A percentile compares a stretch with the other conserved stretches of the same genome.
Evolutionary conservation across 1,284 basidiomycete species (phyloP).

Genomic region (Pseudozyma flocculosa): DNA sequence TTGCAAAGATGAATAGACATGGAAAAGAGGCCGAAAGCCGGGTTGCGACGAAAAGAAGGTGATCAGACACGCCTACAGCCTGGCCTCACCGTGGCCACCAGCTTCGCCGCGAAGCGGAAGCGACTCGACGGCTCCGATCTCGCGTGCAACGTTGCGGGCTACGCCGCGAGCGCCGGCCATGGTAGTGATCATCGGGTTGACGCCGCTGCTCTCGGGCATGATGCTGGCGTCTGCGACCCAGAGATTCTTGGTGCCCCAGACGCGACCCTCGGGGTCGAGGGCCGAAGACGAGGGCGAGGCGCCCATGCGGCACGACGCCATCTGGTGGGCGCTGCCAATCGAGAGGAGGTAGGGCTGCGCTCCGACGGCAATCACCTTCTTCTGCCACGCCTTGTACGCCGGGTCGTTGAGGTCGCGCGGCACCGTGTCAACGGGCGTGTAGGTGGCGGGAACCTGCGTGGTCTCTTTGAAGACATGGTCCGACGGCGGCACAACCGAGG

Average conservation of each 20-base stretch:
- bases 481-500: constrained; percentile 6
- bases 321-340: constrained; percentile 56
- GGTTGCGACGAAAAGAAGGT: too few species aligned
- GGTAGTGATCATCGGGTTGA: constrained; percentile 62
- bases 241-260: constrained; percentile 60
- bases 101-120: too few species aligned
- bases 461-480: constrained; percentile 39
- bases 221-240: constrained; percentile 61
- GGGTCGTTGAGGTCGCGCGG: constrained; percentile 48
- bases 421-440: constrained; percentile 34
- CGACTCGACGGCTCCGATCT: constrained; percentile 38
- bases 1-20: too few species aligned
- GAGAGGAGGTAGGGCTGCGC: constrained; percentile 27
- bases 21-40: too few species aligned
- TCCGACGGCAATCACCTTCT: constrained; percentile 44
- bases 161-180: constrained; percentile 52
- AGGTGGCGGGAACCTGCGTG: constrained; percentile 41
- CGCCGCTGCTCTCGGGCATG: constrained; percentile 60
- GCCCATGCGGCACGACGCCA: constrained; percentile 61
- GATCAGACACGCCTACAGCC: too few species aligned
- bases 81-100: too few species aligned
- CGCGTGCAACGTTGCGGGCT: constrained; percentile 51
- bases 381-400: constrained; percentile 49
- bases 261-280: constrained; percentile 59
- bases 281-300: constrained; percentile 54